Percentiles rank a stretch among this genome's conserved stretches.
These are phyloP conservation scores for Caloboletus inedulis DNA, from an alignment of 1,284 basidiomycete genomes.

Conservation along the genomic window DNA sequence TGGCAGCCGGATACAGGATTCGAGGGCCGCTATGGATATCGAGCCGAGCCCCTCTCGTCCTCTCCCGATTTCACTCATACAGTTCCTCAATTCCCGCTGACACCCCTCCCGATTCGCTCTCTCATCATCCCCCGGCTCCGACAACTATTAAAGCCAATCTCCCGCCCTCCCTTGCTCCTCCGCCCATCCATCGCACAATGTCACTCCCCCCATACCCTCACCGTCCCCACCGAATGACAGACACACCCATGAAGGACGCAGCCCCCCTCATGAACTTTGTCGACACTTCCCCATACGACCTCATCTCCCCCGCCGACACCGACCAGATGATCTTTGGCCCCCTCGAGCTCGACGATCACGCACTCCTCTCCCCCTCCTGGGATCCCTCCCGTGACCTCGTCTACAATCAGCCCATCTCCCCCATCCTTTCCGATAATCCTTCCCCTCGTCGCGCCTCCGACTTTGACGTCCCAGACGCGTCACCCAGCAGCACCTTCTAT, in stretches of 20 bases:
- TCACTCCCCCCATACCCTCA: constrained; percentile 38
- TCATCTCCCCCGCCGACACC: constrained; percentile 38
- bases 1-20: constrained; percentile 35
- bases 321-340: constrained; percentile 61
- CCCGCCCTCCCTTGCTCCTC: constrained; percentile 23
- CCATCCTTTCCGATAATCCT: constrained; percentile 32
- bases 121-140: constrained; percentile 25
- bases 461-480: constrained; percentile 37
- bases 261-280: constrained; percentile 45
- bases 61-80: constrained; percentile 26
- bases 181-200: constrained; percentile 37
- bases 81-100: constrained; percentile 16
- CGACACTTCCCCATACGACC: constrained; percentile 33
- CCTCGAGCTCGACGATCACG: constrained; percentile 58
- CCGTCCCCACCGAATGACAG: constrained; percentile 31
- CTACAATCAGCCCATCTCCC: constrained; percentile 35
- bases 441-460: constrained; percentile 32
- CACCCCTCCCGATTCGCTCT: constrained; percentile 27
- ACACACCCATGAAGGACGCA: constrained; percentile 42
- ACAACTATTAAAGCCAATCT: constrained; percentile 33
- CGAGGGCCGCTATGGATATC: constrained; percentile 28
- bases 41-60: constrained; percentile 41
- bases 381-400: constrained; percentile 42
- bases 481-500: constrained; percentile 32
- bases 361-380: constrained; percentile 45